These are phyloP conservation scores for Termitomyces sp. DNA, from an alignment of 768 basidiomycete species.

Conservation along the genomic window DNA sequence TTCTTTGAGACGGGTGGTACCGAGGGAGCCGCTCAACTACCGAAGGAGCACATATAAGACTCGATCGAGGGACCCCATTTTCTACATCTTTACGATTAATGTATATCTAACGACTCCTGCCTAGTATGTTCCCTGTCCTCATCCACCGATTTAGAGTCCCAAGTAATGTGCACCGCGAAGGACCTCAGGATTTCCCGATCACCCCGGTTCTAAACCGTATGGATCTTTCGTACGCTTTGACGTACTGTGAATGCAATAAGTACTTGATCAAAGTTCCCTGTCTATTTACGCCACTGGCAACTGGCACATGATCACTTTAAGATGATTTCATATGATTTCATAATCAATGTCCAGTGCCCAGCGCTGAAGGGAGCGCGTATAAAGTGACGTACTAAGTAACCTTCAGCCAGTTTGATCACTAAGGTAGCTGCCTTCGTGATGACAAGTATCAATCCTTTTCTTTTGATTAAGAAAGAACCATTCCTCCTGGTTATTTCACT, in stretches of 20 bases:
- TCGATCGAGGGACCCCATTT: neutral
- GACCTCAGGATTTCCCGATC: no score
- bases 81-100: slow-evolving; percentile 2
- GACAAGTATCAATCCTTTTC: neutral
- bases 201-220: no score
- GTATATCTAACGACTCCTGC: neutral
- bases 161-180: neutral
- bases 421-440: no score
- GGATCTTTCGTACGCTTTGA: no score
- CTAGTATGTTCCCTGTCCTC: neutral
- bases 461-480: neutral
- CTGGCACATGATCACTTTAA: no score
- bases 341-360: neutral
- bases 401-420: no score
- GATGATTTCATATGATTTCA: no score
- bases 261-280: no score
- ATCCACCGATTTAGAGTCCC: neutral
- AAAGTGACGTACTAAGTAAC: no score
- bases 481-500: neutral
- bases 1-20: slow-evolving; percentile 32
- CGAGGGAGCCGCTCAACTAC: slow-evolving; percentile 9
- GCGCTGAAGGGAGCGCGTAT: neutral
- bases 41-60: slow-evolving; percentile 4
- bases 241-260: no score
- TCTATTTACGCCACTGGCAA: no score